Evolutionary conservation across 371 early-diverging fungal species (phyloP).

Genomic region (Mucor sp.): DNA sequence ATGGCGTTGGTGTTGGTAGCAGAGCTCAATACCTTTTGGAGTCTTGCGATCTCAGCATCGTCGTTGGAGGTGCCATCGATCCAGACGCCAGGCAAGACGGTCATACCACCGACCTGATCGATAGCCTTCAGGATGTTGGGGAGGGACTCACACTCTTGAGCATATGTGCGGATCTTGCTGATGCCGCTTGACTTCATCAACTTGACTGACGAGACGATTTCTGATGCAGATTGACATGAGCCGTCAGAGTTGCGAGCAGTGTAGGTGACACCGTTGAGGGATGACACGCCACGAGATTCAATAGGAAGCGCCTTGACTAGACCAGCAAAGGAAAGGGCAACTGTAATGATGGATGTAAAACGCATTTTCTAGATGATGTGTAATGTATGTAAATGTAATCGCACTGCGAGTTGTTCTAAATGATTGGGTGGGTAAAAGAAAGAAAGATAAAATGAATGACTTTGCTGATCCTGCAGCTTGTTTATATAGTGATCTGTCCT

Average conservation of each 20-base stretch:
- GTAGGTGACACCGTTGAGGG: constrained; percentile 27
- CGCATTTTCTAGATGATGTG: constrained; percentile 13
- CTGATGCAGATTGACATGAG: constrained; percentile 29
- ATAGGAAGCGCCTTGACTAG: constrained; percentile 32
- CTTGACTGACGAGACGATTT: constrained; percentile 26
- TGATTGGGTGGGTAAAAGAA: not conserved
- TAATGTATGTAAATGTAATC: not conserved
- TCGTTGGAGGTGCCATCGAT: constrained; percentile 37
- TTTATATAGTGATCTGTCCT: not conserved
- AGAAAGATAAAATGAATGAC: too few species aligned
- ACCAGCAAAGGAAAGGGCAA: constrained; percentile 21
- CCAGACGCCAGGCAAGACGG: constrained; percentile 48
- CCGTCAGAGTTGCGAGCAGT: constrained; percentile 39
- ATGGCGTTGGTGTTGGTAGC: constrained; percentile 20
- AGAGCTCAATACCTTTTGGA: constrained; percentile 17
- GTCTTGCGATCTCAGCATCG: constrained; percentile 29
- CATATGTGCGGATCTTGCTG: constrained; percentile 43
- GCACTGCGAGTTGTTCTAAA: constrained; percentile 2
- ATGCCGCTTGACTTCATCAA: constrained; percentile 39
- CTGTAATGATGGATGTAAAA: constrained; percentile 13
- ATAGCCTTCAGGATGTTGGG: constrained; percentile 39
- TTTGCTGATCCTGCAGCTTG: constrained; percentile 12
- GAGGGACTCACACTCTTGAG: constrained; percentile 49
- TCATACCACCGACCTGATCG: constrained; percentile 32
- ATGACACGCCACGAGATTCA: constrained; percentile 6